Conservation (phyloP, 2,329 filamentous ascomycete species). For the Pezicula neosporulosa region DNA sequence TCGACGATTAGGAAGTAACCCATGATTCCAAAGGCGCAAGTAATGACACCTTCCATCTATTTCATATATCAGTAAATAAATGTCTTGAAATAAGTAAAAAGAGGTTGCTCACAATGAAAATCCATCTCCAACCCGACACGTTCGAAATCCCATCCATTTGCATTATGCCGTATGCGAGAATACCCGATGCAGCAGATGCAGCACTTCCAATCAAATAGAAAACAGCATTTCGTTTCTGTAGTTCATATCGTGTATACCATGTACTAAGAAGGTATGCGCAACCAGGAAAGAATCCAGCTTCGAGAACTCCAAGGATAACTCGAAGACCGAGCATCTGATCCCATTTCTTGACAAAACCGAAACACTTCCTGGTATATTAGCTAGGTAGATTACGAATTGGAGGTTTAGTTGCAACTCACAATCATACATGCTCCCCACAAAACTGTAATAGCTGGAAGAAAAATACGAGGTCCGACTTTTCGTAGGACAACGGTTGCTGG, state of each 20-base stretch:
- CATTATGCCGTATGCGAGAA: slow-evolving; percentile 65
- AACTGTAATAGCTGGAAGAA: slow-evolving; percentile 45
- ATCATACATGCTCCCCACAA: slow-evolving; percentile 39
- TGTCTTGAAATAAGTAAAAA: neutral
- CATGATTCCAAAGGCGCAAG: slow-evolving; percentile 44
- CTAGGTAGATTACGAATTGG: neutral
- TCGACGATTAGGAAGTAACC: slow-evolving; percentile 59
- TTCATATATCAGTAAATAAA: neutral
- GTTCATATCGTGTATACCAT: slow-evolving; percentile 52
- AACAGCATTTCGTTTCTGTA: slow-evolving; percentile 64
- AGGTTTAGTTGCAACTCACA: slow-evolving; percentile 9
- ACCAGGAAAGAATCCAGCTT: slow-evolving; percentile 32
- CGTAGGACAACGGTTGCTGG: slow-evolving; percentile 66
- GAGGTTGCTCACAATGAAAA: slow-evolving; percentile 40
- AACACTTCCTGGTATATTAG: slow-evolving; percentile 35
- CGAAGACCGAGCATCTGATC: slow-evolving; percentile 22
- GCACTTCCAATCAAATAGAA: slow-evolving; percentile 69
- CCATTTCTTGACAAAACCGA: slow-evolving; percentile 47
- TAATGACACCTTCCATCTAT: slow-evolving; percentile 40
- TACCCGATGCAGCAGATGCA: slow-evolving; percentile 63
- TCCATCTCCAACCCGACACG: slow-evolving; percentile 57
- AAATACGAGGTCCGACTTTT: slow-evolving; percentile 57
- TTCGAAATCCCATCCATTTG: slow-evolving; percentile 31
- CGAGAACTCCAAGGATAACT: slow-evolving; percentile 24
- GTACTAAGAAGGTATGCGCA: slow-evolving; percentile 37